Conservation (phyloP, 176 grass and related monocot genomes). For the Oryza officinalis region DNA sequence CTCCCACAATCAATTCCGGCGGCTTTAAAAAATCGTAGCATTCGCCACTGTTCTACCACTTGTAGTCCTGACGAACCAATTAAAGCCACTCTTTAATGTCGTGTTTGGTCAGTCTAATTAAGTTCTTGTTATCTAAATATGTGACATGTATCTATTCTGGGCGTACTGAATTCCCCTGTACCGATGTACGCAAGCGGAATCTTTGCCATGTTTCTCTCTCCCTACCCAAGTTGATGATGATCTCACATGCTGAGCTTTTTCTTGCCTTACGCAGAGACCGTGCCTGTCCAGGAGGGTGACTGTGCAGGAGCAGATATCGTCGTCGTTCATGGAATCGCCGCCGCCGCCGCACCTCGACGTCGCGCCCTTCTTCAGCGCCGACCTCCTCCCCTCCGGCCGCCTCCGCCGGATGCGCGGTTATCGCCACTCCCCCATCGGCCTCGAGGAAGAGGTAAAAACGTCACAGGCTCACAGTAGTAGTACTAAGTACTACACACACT, state of each 20-base stretch:
- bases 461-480: background rate
- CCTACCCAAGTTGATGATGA: conserved; percentile 5
- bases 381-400: conserved; percentile 62
- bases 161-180: background rate
- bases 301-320: conserved; percentile 65
- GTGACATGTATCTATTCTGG: conserved; percentile 24
- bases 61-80: conserved; percentile 11
- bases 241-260: conserved; percentile 19
- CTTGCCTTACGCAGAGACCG: conserved; percentile 47
- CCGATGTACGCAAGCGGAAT: conserved; percentile 5
- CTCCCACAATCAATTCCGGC: background rate
- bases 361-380: conserved; percentile 56
- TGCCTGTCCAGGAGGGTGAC: conserved; percentile 57
- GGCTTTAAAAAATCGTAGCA: background rate
- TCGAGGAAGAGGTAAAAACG: conserved; percentile 79
- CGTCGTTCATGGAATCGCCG: conserved; percentile 71
- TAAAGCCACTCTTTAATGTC: conserved; percentile 24
- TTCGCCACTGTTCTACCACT: background rate
- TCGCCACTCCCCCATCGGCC: conserved; percentile 71
- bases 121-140: background rate
- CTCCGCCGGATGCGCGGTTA: conserved; percentile 63
- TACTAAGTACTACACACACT: background rate
- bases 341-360: conserved; percentile 51
- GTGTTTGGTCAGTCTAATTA: conserved; percentile 35
- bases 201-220: conserved; percentile 34